Conservation (phyloP, 768 basidiomycete species). For the Thelephora ganbajun region DNA sequence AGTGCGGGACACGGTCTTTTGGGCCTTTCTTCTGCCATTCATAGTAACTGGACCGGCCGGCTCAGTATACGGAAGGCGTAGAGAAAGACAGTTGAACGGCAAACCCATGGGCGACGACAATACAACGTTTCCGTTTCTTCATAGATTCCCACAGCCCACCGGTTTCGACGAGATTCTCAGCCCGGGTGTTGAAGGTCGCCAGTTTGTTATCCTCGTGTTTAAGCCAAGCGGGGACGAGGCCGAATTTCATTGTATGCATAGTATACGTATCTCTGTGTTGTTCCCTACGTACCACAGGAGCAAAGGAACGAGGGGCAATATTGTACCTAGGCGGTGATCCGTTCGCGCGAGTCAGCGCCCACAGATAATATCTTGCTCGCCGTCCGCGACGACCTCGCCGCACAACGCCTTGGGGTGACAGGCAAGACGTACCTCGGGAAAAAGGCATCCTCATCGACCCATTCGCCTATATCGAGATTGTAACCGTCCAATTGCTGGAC, state of each 20-base stretch:
- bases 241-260: conserved; percentile 85
- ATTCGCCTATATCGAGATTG: conserved; percentile 34
- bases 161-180: conserved; percentile 64
- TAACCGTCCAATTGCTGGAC: conserved; percentile 29
- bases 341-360: not conserved
- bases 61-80: not conserved
- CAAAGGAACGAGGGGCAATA: conserved; percentile 68
- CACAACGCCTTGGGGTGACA: not conserved
- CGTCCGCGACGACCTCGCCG: too few relatives aligned
- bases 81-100: conserved; percentile 7
- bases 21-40: conserved; percentile 81
- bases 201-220: conserved; percentile 60
- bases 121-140: conserved; percentile 72
- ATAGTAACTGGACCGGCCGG: conserved; percentile 51
- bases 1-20: conserved; percentile 69
- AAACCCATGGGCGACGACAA: conserved; percentile 71
- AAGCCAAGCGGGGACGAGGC: conserved; percentile 74
- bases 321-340: conserved; percentile 48
- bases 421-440: conserved; percentile 19
- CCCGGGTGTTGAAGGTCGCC: conserved; percentile 83
- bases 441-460: conserved; percentile 47
- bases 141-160: conserved; percentile 79
- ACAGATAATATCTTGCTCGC: too few relatives aligned
- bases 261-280: conserved; percentile 22
- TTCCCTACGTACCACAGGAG: conserved; percentile 55